phyloP scores from a whole-genome alignment of 148 eudicot species.

The Rhododendron molle region DNA sequence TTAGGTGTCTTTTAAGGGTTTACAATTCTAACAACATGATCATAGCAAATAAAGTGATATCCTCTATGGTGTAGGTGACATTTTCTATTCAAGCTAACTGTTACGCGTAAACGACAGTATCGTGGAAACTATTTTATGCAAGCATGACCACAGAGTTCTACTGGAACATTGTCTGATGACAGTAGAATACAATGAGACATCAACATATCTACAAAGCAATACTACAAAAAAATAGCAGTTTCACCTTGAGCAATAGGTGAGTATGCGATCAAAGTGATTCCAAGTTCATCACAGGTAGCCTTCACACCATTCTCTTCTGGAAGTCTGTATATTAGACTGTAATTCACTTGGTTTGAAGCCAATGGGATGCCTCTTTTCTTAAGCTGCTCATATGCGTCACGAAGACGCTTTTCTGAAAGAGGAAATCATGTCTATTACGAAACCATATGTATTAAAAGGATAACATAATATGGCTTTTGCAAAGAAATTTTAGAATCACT shows the following conservation, averaged over 20 bases:
- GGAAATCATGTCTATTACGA: constrained; percentile 3
- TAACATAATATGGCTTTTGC: not conserved
- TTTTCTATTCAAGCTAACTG: not conserved
- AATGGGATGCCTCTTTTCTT: constrained; percentile 81
- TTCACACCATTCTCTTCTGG: constrained; percentile 97
- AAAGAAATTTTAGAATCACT: not conserved
- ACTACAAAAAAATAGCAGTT: not conserved
- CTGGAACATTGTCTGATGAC: not conserved
- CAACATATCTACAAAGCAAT: not conserved
- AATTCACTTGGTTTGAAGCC: constrained; percentile 98
- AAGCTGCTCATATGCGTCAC: constrained; percentile 69
- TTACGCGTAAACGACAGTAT: not conserved
- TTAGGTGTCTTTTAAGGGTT: not conserved
- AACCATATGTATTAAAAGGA: not conserved
- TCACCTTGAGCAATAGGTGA: constrained; percentile 96
- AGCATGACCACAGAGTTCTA: not conserved
- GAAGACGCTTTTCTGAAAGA: constrained; percentile 75
- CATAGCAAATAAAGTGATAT: not conserved
- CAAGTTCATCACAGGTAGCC: constrained; percentile 94
- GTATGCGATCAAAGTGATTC: constrained; percentile 87
- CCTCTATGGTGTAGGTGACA: not conserved
- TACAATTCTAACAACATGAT: not conserved
- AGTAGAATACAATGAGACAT: not conserved
- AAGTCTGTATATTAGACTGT: constrained; percentile 84
- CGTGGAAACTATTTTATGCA: not conserved